Evolutionary conservation across 208 protist genomes (phyloP).

Genomic region (Hexamita inflata): DNA sequence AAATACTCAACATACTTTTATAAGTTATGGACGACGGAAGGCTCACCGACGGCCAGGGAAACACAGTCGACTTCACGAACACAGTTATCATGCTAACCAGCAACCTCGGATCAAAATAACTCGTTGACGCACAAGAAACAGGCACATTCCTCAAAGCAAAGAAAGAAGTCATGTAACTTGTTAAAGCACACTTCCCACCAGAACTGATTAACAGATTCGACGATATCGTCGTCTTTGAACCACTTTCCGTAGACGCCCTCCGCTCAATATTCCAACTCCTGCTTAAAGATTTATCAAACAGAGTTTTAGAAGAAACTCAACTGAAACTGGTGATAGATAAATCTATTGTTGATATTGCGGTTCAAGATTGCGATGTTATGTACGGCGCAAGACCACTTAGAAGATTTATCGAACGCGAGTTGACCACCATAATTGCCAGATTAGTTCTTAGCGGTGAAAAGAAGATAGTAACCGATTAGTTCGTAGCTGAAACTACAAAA

Average conservation of each 20-base stretch:
- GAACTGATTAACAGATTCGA: slow-evolving; percentile 30
- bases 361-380: background rate
- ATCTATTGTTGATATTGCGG: background rate
- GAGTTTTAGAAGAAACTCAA: background rate
- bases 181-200: background rate
- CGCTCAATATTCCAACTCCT: background rate
- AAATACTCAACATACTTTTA: slow-evolving; percentile 82
- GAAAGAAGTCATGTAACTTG: background rate
- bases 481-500: too few species aligned
- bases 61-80: slow-evolving; percentile 86
- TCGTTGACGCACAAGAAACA: background rate
- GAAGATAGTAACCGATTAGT: too few species aligned
- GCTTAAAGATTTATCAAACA: background rate
- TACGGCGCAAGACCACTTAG: slow-evolving; percentile 21
- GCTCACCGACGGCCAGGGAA: slow-evolving; percentile 83
- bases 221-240: slow-evolving; percentile 30
- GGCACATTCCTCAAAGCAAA: background rate
- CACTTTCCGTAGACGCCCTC: background rate
- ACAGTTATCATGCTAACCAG: slow-evolving; percentile 88
- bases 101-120: slow-evolving; percentile 62
- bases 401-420: slow-evolving; percentile 28
- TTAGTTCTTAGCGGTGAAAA: too few species aligned
- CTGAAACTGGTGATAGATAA: background rate
- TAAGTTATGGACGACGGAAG: slow-evolving; percentile 92
- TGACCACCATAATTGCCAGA: slow-evolving; percentile 18